Conservation (phyloP, 2,329 filamentous ascomycete species). For the Lojkania enalia region DNA sequence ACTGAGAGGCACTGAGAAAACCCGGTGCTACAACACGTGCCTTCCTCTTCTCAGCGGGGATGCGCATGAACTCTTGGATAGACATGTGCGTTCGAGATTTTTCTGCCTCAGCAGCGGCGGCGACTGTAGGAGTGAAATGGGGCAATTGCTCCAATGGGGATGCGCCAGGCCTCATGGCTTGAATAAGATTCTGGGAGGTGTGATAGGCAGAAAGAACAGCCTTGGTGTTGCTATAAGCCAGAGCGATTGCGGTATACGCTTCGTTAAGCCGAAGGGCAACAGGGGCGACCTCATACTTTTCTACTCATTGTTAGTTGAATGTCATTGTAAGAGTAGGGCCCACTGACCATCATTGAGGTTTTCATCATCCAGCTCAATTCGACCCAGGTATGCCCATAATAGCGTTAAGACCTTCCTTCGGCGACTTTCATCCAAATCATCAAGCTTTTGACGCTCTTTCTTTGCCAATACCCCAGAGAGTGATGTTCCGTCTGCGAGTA, state of each 20-base stretch:
- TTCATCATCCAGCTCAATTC: constrained; percentile 79
- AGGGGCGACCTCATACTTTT: constrained; percentile 88
- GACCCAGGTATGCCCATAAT: constrained; percentile 92
- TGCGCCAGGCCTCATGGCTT: constrained; percentile 80
- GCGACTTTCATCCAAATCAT: constrained; percentile 76
- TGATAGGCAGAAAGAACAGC: constrained; percentile 83
- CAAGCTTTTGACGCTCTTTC: constrained; percentile 76
- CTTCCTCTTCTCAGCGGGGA: constrained; percentile 74
- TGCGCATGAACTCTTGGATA: constrained; percentile 85
- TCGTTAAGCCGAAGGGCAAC: constrained; percentile 84
- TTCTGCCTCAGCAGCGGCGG: constrained; percentile 71
- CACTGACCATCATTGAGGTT: constrained; percentile 66
- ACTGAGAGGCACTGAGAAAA: constrained; percentile 75
- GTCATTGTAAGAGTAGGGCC: background rate
- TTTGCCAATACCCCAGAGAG: constrained; percentile 64
- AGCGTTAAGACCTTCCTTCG: constrained; percentile 86
- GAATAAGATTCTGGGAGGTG: constrained; percentile 83
- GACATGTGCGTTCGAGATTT: constrained; percentile 65
- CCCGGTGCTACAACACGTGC: constrained; percentile 69
- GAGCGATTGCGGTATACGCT: constrained; percentile 81
- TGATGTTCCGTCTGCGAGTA: constrained; percentile 64
- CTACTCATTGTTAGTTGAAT: constrained; percentile 38
- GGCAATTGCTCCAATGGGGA: constrained; percentile 93
- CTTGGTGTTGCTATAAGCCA: constrained; percentile 81
- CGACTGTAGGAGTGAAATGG: constrained; percentile 70